phyloP scores from a whole-genome alignment of 2,329 filamentous ascomycete genomes.

The Phaeomoniella chlamydospora region DNA sequence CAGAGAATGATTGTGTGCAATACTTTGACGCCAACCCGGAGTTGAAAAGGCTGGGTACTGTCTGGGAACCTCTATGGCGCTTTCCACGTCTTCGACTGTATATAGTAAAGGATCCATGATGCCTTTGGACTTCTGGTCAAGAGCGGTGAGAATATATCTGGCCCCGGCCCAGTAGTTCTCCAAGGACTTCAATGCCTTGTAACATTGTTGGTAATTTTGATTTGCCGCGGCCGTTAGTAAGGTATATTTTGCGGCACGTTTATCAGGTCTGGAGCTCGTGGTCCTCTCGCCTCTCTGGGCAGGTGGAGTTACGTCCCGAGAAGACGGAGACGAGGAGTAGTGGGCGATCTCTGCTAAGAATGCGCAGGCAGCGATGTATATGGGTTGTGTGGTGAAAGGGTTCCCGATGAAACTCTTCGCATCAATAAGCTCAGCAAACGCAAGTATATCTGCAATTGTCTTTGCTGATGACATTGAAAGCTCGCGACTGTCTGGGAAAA shows the following conservation, averaged over 20 bases:
- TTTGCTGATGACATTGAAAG: conserved; percentile 78
- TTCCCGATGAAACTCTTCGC: conserved; percentile 77
- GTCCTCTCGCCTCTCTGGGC: too few relatives aligned
- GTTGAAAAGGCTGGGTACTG: conserved; percentile 34
- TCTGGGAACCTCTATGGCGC: conserved; percentile 42
- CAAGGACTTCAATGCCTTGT: conserved; percentile 68
- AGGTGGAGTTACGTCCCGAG: conserved; percentile 42
- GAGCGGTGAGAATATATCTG: conserved; percentile 70
- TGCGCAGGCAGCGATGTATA: conserved; percentile 81
- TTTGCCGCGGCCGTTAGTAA: conserved; percentile 67
- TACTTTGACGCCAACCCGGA: conserved; percentile 32
- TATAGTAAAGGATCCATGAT: conserved; percentile 61
- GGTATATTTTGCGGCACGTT: conserved; percentile 44
- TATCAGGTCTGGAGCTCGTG: conserved; percentile 1
- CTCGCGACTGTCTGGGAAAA: conserved; percentile 69
- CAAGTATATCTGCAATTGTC: conserved; percentile 77
- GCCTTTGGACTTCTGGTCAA: conserved; percentile 78
- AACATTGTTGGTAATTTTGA: conserved; percentile 77
- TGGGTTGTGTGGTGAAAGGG: conserved; percentile 78
- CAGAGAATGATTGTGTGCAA: conserved; percentile 14
- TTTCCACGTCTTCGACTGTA: conserved; percentile 62
- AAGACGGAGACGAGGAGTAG: conserved; percentile 50
- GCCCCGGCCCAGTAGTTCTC: conserved; percentile 76
- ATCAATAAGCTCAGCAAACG: conserved; percentile 74
- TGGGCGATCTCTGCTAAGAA: conserved; percentile 72